Conservation (phyloP, 805 yeast genomes). For the Debaryomyces maramus region DNA sequence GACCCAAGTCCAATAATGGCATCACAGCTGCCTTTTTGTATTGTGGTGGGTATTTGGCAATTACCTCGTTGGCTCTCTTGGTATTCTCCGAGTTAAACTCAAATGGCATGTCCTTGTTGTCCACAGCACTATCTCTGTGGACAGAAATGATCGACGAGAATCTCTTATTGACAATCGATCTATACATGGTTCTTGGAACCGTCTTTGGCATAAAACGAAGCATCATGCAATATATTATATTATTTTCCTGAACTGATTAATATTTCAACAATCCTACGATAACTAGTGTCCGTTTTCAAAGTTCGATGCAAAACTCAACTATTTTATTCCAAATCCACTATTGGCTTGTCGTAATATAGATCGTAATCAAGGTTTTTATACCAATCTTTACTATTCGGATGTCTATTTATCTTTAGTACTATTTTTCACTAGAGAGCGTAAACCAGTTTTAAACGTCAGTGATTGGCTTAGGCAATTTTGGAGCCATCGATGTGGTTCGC, state of each 20-base stretch:
- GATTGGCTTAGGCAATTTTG: constrained; percentile 2
- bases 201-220: constrained; percentile 7
- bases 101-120: constrained; percentile 68
- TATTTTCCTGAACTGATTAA: not conserved
- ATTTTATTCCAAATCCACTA: not conserved
- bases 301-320: not conserved
- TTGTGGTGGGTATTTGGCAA: constrained; percentile 80
- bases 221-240: constrained; percentile 4
- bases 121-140: constrained; percentile 70
- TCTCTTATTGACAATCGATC: constrained; percentile 21
- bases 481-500: constrained; percentile 1
- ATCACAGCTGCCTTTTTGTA: constrained; percentile 85
- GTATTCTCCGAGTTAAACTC: constrained; percentile 68
- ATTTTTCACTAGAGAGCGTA: constrained; percentile 3
- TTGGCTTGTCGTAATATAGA: not conserved
- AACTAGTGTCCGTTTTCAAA: not conserved
- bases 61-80: constrained; percentile 67
- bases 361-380: not conserved
- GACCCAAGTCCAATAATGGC: constrained; percentile 86
- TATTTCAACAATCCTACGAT: not conserved
- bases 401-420: no score
- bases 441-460: constrained; percentile 1
- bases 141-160: constrained; percentile 50
- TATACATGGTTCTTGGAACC: constrained; percentile 2
- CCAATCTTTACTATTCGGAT: no score